Evolutionary conservation across 495 filamentous ascomycete genomes (phyloP), one percentile per base, ranked within the genome.

Genomic region (Saxophila tyrrhenica): DNA sequence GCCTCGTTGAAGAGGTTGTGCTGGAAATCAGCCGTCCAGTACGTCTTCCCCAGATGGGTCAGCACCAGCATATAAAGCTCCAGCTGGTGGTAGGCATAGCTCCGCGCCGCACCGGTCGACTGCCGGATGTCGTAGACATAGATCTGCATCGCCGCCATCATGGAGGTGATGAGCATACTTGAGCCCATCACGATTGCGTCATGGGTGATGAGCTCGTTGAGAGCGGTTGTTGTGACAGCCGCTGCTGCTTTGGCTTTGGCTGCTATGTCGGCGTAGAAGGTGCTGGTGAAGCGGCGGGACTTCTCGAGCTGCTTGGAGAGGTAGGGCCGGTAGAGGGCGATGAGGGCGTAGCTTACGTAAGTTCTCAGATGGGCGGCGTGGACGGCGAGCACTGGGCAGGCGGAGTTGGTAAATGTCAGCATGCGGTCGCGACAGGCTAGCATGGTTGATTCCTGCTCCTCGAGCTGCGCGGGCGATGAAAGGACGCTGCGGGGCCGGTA

Each of bases 1-100:
- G 41, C 41, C 41, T 44, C n/a, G 41, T n/a, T 44, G 41, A 44
- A 44, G 8, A 44, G 41, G 41, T 44, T 44, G n/a, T 44, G 41
- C 41, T 44, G 41, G 7, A 44, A 17, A 44, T 44, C 41, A 44
- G 41, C 41, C 15, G 41, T 44, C 41, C 41, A 44, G 41, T 44
- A 44, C 19, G 41, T 44, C 41, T 44, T 44, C 19, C 41, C 41
- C 7, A 44, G 41, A 44, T 44, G 41, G 5, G 41, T 17, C 3
- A 44, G 41, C 19, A 44, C 41, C 7, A 44, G 15, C 41, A 44
- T 44, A 44, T 44, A 44, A 3, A 44, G 41, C 41, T 44, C 41
- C n/a, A 44, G 19, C 41, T 44, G 41, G 17, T 44, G 41, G 41
- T 44, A 21, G 19, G 41, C 41, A n/a, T 44, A 44, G 7, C 19